phyloP scores from a whole-genome alignment of 2,329 filamentous ascomycete species.

The Eurotiales sp. region DNA sequence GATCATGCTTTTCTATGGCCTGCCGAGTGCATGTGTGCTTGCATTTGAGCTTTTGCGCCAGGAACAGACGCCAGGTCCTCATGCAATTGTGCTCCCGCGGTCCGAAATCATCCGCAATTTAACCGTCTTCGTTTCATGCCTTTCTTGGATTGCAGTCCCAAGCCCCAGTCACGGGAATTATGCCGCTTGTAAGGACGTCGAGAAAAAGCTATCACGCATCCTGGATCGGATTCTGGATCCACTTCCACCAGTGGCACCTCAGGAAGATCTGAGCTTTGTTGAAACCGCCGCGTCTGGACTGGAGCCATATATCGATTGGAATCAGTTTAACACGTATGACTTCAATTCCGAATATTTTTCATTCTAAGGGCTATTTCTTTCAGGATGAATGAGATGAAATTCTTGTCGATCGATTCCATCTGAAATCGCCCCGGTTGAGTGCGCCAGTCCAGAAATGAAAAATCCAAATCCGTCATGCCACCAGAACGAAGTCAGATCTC shows the following conservation, averaged over 20 bases:
- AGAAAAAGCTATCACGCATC: constrained; percentile 34
- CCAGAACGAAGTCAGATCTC: constrained; percentile 33
- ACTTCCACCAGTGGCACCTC: constrained; percentile 21
- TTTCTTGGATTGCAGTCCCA: constrained; percentile 30
- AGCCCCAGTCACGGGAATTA: constrained; percentile 33
- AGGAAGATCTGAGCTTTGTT: constrained; percentile 21
- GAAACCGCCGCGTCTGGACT: constrained; percentile 29
- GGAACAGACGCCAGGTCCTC: constrained; percentile 25
- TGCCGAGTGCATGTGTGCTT: constrained; percentile 27
- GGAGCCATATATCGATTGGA: constrained; percentile 32
- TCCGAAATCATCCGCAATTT: constrained; percentile 24
- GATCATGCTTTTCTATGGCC: constrained; percentile 27
- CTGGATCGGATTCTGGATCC: constrained; percentile 35
- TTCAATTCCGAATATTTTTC: constrained; percentile 25
- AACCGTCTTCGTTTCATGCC: constrained; percentile 21
- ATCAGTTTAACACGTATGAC: constrained; percentile 28
- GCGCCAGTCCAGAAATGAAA: no score
- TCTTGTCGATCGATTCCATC: no score
- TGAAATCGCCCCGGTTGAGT: no score
- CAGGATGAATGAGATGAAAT: no score
- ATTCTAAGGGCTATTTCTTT: no score
- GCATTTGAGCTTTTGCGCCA: constrained; percentile 29
- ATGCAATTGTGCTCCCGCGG: constrained; percentile 16
- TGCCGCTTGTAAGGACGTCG: constrained; percentile 31
- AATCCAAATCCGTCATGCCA: no score